Evolutionary conservation across 179 eudicot species (phyloP), one percentile per base, ranked within the genome.

Genomic region (Actinidia chinensis): DNA sequence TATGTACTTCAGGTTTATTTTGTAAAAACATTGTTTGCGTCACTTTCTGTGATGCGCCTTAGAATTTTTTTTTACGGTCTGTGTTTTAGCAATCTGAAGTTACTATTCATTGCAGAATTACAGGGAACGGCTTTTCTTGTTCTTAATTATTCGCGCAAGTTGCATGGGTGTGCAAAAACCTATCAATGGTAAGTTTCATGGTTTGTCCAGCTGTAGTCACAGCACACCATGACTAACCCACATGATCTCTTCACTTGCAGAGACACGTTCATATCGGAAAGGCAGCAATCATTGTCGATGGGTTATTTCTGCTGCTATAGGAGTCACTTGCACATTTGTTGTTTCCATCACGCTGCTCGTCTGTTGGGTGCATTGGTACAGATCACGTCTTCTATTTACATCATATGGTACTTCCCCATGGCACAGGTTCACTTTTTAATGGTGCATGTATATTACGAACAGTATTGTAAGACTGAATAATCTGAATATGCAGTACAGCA

Each of bases 41-140:
- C 4, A 51, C 18, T 22, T 28, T 47, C 42, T 8, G 33, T 33
- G 25, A 51, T 51, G 67, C 50, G 33, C 7, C 0, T 18, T 11
- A 48, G 15, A 76, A 65, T 33, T 55, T 43, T n/a, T 22, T 70
- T 9, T 22, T 4, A 0, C 6, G 43, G 13, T 44, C 40, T 51
- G 74, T 51, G 17, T 74, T 73, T 60, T 79, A 64, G 44, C 71
- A 33, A 42, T 50, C 47, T 80, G 68, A 73, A 12, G 14, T 55
- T n/a, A 12, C 52, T 15, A 33, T 65, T 40, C 68, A 65, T 64
- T 78, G 71, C 79, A 94, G 98, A 73, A 86, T 94, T 71, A 85
- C 88, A 72, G 98, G 98, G 77, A 94, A 94, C 81, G 74, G 63
- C 54, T 91, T 88, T 84, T 94, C 93, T 10, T 94, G 97, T 85